Percentiles rank a stretch among this genome's conserved stretches.
Conservation (phyloP, 2,329 filamentous ascomycete species). For the Lasiodiplodia sp. region DNA sequence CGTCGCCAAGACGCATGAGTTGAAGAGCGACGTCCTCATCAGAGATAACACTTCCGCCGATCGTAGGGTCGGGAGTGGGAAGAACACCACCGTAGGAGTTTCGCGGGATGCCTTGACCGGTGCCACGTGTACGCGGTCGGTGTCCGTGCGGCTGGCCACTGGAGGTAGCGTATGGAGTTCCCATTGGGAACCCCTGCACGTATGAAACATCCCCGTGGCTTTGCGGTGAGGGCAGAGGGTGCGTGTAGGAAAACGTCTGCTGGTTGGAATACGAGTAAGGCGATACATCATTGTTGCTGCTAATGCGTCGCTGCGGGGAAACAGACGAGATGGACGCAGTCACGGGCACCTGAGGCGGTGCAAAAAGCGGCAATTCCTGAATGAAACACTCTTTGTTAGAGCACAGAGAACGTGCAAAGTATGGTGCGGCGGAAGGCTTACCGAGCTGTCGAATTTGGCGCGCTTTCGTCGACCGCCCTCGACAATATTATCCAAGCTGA, state of each 20-base stretch:
- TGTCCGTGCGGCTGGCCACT: constrained; percentile 43
- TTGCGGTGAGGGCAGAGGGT: constrained; percentile 83
- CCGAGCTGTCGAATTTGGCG: constrained; percentile 94
- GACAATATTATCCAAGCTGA: constrained; percentile 97
- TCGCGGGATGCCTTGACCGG: constrained; percentile 50
- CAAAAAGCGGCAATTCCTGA: constrained; percentile 94
- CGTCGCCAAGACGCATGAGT: constrained; percentile 93
- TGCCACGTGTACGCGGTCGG: constrained; percentile 46
- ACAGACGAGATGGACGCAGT: constrained; percentile 97
- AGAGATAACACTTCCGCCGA: constrained; percentile 88
- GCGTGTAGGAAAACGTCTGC: constrained; percentile 79
- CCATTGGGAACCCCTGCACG: constrained; percentile 41
- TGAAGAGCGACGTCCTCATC: constrained; percentile 98
- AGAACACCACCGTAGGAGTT: constrained; percentile 55
- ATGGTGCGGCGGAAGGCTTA: constrained; percentile 62
- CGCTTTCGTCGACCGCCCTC: constrained; percentile 95
- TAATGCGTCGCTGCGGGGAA: constrained; percentile 84
- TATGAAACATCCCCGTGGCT: constrained; percentile 63
- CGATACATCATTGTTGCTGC: constrained; percentile 73
- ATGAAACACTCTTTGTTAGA: constrained; percentile 32
- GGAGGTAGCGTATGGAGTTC: constrained; percentile 46
- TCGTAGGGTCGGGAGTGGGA: constrained; percentile 95
- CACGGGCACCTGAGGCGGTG: constrained; percentile 79
- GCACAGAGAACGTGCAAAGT: constrained; percentile 31
- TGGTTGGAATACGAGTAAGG: constrained; percentile 79